A percentile compares a stretch with the other conserved stretches of the same genome.
Conservation (phyloP, 306 rosid genomes). For the Psophocarpus tetragonolobus region DNA sequence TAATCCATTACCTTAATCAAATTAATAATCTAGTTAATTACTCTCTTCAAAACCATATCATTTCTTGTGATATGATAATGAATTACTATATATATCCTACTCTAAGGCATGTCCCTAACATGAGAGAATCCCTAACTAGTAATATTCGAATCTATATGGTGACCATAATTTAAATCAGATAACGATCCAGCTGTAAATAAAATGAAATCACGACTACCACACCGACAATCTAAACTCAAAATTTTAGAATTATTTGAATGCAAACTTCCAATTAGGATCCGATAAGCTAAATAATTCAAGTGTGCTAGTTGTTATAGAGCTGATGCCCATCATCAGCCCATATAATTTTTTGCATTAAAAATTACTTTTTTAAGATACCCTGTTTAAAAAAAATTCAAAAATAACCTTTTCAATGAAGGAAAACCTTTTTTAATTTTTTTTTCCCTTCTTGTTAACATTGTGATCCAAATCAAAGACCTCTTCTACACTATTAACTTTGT, state of each 20-base stretch:
- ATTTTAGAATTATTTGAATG: neutral
- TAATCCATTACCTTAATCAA: no score
- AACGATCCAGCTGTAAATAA: neutral
- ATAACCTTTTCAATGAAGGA: neutral
- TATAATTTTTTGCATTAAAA: neutral
- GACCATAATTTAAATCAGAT: neutral
- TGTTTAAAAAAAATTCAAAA: neutral
- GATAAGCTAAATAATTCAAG: neutral
- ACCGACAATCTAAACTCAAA: constrained; percentile 12
- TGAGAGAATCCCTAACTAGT: neutral
- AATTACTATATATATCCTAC: neutral
- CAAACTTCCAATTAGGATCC: neutral
- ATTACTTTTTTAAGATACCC: neutral
- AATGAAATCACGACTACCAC: neutral
- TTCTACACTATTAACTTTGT: neutral
- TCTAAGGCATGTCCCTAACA: neutral
- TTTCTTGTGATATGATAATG: no score
- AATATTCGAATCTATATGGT: neutral
- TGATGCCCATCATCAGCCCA: no score
- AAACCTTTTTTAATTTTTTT: neutral
- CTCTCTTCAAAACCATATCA: no score
- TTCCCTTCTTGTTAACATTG: neutral
- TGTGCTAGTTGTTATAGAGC: neutral
- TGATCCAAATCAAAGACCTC: neutral
- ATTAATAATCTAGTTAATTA: no score